Base-by-base conservation (phyloP, 805 yeast species). In the Zygotorulaspora chibaensis region DNA sequence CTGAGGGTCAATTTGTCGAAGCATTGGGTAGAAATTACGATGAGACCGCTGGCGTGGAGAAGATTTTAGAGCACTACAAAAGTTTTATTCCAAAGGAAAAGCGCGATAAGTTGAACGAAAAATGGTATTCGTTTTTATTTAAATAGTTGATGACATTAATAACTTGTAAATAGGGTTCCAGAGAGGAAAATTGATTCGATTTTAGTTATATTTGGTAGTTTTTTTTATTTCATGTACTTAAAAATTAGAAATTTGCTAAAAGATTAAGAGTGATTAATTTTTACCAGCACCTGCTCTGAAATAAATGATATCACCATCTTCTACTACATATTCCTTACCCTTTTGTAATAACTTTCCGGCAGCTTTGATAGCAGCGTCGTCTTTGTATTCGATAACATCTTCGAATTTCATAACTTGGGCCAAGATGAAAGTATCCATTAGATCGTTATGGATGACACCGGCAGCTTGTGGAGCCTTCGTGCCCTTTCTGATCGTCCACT, bases 391-490 rank as follows among this genome's bases (percentile, higher is more conserved):
- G 41, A 81, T 67, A 51, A 90, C 70, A 63, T 89, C 97, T 18
- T 75, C 77, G 72, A 80, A 93, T 62, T 88, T 90, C 62, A 88
- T 88, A 54, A 93, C 85, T 67, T 88, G 89, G 37, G 98, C 99
- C 59, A 88, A 81, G 61, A 93, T 89, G 67, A 93, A 93, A 17
- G 98, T 91, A 68, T 84, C 87, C 78, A 87, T 90, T 66, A 91
- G 79, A 71, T 91, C 99, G 33, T 90, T 86, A 69, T 93, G 99
- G 60, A 91, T 91, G 37, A 93, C 96, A 66, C 97, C 98, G 17
- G 99, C 99, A 37, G 99, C 98, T 63, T 86, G 89, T n/a, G 99
- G 99, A 43, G 97, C 97, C 58, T 87, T 83, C 38, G 91, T 85
- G 58, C 95, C 95, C 57, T 76, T 74, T 71, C 98, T 81, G 53